Conservation (phyloP, 2,329 filamentous ascomycete genomes). For the Fusarium penzigii region DNA sequence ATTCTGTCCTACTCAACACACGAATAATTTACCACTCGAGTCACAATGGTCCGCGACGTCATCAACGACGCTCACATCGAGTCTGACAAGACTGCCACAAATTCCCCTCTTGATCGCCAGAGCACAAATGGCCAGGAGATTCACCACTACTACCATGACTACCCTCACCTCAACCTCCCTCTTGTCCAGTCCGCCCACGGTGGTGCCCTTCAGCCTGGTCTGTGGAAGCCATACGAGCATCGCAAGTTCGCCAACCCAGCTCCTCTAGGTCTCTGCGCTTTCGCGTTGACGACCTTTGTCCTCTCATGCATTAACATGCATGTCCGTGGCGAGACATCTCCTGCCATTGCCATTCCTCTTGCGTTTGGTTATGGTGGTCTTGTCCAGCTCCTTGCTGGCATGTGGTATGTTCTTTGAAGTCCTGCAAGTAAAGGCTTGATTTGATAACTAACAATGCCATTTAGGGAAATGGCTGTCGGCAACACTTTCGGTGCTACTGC, state of each 20-base stretch:
- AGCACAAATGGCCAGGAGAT: slow-evolving; percentile 17
- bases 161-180: slow-evolving; percentile 21
- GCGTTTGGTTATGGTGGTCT: slow-evolving; percentile 74
- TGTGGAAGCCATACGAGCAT: slow-evolving; percentile 62
- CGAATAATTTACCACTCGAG: neutral
- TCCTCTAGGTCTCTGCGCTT: slow-evolving; percentile 74
- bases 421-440: neutral
- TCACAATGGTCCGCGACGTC: slow-evolving; percentile 23
- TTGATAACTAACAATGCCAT: slow-evolving; percentile 3
- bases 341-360: slow-evolving; percentile 68
- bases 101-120: slow-evolving; percentile 15
- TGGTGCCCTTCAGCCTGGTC: slow-evolving; percentile 72
- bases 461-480: slow-evolving; percentile 81
- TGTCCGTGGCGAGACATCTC: slow-evolving; percentile 57
- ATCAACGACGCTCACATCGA: slow-evolving; percentile 22
- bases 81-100: slow-evolving; percentile 25
- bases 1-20: too few species aligned
- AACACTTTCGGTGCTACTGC: slow-evolving; percentile 86
- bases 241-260: slow-evolving; percentile 80
- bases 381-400: slow-evolving; percentile 78
- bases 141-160: slow-evolving; percentile 30
- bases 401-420: slow-evolving; percentile 65
- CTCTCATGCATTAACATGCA: slow-evolving; percentile 74
- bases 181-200: slow-evolving; percentile 56
- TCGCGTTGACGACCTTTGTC: slow-evolving; percentile 82